Evolutionary conservation across 768 basidiomycete genomes (phyloP).

Genomic region (Xerocomus brunneocitrinus): DNA sequence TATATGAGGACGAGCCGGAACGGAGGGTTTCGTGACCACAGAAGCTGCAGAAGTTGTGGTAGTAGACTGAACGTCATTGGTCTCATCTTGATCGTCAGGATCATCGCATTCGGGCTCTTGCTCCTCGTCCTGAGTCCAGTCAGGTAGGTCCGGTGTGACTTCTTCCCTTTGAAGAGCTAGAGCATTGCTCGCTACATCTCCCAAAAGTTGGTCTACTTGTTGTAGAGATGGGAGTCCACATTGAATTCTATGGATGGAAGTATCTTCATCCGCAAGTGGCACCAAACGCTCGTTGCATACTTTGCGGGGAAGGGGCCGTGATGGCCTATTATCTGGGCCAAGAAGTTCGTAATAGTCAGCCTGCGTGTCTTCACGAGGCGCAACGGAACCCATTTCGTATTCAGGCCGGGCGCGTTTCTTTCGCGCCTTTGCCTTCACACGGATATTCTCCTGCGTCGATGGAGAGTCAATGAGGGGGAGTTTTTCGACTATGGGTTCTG

Average conservation of each 20-base stretch:
- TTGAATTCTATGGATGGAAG: neutral
- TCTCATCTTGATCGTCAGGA: slow-evolving; percentile 6
- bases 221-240: slow-evolving; percentile 7
- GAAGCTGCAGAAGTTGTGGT: neutral
- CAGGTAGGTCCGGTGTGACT: slow-evolving; percentile 4
- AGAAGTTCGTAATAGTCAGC: slow-evolving; percentile 5
- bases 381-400: slow-evolving; percentile 10
- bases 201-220: slow-evolving; percentile 16
- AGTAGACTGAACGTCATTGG: slow-evolving; percentile 11
- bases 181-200: slow-evolving; percentile 17
- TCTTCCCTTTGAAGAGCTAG: slow-evolving; percentile 6
- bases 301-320: slow-evolving; percentile 23
- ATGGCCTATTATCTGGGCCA: slow-evolving; percentile 16
- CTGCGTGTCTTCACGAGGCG: neutral
- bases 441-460: neutral
- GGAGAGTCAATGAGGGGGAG: neutral
- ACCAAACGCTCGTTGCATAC: neutral
- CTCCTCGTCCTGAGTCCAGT: slow-evolving; percentile 26
- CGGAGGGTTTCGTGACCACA: slow-evolving; percentile 15
- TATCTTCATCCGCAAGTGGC: neutral
- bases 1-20: slow-evolving; percentile 34
- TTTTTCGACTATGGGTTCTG: neutral
- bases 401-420: slow-evolving; percentile 20
- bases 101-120: slow-evolving; percentile 13
- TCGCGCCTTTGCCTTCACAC: neutral